Base-by-base conservation (phyloP, 768 basidiomycete species). In the Pulveroboletus sp. region DNA sequence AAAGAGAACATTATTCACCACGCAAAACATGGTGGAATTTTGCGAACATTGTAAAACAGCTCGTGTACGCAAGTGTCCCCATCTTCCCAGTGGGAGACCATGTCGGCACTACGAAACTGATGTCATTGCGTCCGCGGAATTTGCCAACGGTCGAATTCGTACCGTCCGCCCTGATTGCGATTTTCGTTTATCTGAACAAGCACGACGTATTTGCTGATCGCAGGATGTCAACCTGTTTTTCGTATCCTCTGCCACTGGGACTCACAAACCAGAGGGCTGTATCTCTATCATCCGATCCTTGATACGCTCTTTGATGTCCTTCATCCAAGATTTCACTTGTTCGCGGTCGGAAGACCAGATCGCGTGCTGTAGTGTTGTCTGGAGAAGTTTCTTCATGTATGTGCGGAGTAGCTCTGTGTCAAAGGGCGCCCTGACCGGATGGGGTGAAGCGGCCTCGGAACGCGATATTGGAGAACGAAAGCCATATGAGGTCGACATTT, bases 11-110 rank as follows among this genome's bases (percentile, higher is more conserved):
- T 62, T 16, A 55, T 46, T 30, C 19, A 20, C 32, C 56, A 54
- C 52, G 51, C 17, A 19, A 47, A 27, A 48, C n/a, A 47, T 14
- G 35, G 43, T 41, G 35, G 37, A 52, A 23, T 30, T 37, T 45
- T 44, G 72, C 86, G 54, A 69, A 90, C 89, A 63, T 89, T 93
- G 40, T 76, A 75, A 70, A 78, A 89, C 63, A 92, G 74, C 68
- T 92, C 89, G 66, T 89, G 83, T 35, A 82, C 77, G 50, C 89
- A 82, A 43, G 76, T 73, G 62, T 93, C 90, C 45, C 80, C 79
- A 55, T 92, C 89, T 71, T 93, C 89, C 89, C 89, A 93, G 61
- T 93, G 90, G 54, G 86, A 89, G 42, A 77, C 79, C 71, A 93
- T 80, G 66, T 88, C 87, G 40, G 85, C 87, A 57, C 89, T 91